Percentiles rank a stretch among this genome's conserved stretches.
These are phyloP conservation scores for Filobasidium floriforme DNA, from an alignment of 768 basidiomycete species.

Conservation along the genomic window DNA sequence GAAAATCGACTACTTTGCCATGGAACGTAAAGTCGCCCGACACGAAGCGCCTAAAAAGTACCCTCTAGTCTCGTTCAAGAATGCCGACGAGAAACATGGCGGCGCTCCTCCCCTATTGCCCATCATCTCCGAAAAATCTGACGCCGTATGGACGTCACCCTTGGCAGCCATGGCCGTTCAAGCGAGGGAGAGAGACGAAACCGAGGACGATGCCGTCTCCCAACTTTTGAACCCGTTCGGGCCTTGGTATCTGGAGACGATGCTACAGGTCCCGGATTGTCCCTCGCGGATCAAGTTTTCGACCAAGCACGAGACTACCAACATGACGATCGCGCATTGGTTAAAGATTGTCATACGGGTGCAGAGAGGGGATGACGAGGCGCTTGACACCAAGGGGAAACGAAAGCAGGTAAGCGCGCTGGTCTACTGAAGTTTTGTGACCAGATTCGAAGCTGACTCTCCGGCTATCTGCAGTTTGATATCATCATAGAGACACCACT, in stretches of 20 bases:
- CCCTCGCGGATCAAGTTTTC: slow-evolving; percentile 58
- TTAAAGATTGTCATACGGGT: slow-evolving; percentile 77
- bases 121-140: slow-evolving; percentile 60
- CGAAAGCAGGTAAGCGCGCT: slow-evolving; percentile 53
- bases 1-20: slow-evolving; percentile 69
- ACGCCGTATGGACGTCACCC: slow-evolving; percentile 60
- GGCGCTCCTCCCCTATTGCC: slow-evolving; percentile 60
- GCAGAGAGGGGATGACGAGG: slow-evolving; percentile 65
- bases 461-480: slow-evolving; percentile 25
- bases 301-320: slow-evolving; percentile 67
- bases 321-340: slow-evolving; percentile 64
- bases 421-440: background rate
- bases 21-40: slow-evolving; percentile 60
- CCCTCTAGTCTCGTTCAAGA: slow-evolving; percentile 58
- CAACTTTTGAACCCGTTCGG: slow-evolving; percentile 52
- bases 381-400: slow-evolving; percentile 61
- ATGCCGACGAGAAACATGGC: slow-evolving; percentile 50
- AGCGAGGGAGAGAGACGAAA: slow-evolving; percentile 38
- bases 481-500: slow-evolving; percentile 57
- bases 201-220: slow-evolving; percentile 40
- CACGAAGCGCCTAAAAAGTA: slow-evolving; percentile 60
- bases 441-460: background rate
- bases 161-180: slow-evolving; percentile 51
- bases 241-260: slow-evolving; percentile 73
- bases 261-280: slow-evolving; percentile 60